These are phyloP conservation scores for Usnea hakonensis DNA, from an alignment of 495 filamentous ascomycete species.

Conservation along the genomic window DNA sequence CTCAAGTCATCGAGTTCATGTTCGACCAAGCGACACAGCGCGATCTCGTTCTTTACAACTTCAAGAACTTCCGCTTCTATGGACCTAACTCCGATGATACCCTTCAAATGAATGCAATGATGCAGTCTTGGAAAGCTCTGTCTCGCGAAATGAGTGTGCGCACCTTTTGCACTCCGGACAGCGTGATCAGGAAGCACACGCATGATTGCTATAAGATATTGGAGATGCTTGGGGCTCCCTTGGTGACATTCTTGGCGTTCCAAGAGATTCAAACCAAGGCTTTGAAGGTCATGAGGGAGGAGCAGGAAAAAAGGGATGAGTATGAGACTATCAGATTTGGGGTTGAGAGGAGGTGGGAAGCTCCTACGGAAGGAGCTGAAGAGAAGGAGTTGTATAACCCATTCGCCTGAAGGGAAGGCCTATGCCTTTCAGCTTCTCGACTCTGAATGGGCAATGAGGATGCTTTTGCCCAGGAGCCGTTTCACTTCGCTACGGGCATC, in stretches of 20 bases:
- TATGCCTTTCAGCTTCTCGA: background rate
- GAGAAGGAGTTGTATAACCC: slow-evolving; percentile 21
- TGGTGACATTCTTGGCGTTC: slow-evolving; percentile 34
- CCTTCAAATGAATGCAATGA: slow-evolving; percentile 38
- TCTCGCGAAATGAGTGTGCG: slow-evolving; percentile 46
- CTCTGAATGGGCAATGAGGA: background rate
- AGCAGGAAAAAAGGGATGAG: slow-evolving; percentile 23
- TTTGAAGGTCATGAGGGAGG: slow-evolving; percentile 29
- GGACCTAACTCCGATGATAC: slow-evolving; percentile 35
- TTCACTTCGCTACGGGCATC: background rate
- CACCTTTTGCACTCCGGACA: slow-evolving; percentile 49
- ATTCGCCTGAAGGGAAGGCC: slow-evolving; percentile 5
- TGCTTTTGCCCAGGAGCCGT: background rate
- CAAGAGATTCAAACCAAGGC: slow-evolving; percentile 32
- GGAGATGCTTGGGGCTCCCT: slow-evolving; percentile 44
- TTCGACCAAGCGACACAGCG: slow-evolving; percentile 51
- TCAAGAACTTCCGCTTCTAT: slow-evolving; percentile 42
- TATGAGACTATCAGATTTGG: slow-evolving; percentile 26
- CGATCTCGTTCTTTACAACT: slow-evolving; percentile 43
- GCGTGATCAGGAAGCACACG: slow-evolving; percentile 46
- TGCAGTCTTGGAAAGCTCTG: slow-evolving; percentile 46
- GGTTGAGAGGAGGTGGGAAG: slow-evolving; percentile 20
- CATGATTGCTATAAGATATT: slow-evolving; percentile 45
- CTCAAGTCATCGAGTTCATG: slow-evolving; percentile 47
- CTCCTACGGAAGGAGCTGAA: slow-evolving; percentile 4